Evolutionary conservation across 2,329 filamentous ascomycete genomes (phyloP).

Genomic region (Pyrenophora teres): DNA sequence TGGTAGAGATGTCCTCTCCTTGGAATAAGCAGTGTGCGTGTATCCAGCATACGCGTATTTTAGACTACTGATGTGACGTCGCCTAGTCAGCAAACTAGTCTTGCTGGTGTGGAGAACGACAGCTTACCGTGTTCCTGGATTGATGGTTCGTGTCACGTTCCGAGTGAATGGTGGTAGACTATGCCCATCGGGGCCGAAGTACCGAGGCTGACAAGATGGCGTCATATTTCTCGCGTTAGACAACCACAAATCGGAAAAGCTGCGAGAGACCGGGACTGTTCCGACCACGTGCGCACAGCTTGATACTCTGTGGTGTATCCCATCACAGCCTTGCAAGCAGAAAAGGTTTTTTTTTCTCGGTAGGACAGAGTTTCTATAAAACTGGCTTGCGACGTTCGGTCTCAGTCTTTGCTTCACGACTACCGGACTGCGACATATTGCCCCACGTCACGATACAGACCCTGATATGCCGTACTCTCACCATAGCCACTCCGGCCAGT

Average conservation of each 20-base stretch:
- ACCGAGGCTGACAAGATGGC: slow-evolving; percentile 1
- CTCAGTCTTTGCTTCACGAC: too few relatives aligned
- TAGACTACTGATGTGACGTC: too few relatives aligned
- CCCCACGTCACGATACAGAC: not conserved
- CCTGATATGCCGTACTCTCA: slow-evolving; percentile 87
- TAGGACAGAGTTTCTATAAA: not conserved
- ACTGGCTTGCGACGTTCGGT: too few relatives aligned
- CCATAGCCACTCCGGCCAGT: slow-evolving; percentile 97
- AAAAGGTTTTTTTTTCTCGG: too few relatives aligned
- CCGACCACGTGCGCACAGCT: not conserved
- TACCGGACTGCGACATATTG: not conserved
- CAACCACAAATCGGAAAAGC: not conserved
- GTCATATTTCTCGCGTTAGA: slow-evolving; percentile 1
- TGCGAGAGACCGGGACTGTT: not conserved
- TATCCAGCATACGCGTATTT: too few relatives aligned
- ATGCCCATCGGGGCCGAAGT: not conserved
- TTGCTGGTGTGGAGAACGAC: too few relatives aligned
- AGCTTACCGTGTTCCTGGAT: not conserved
- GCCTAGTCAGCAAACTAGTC: too few relatives aligned
- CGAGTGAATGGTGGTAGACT: not conserved
- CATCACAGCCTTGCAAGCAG: too few relatives aligned
- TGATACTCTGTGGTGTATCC: too few relatives aligned
- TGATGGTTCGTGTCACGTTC: not conserved
- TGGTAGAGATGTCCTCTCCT: too few relatives aligned
- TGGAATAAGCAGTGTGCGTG: too few relatives aligned